Evolutionary conservation across 768 basidiomycete species (phyloP), one percentile per base, ranked within the genome.

Genomic region (Lyophyllum shimeji): DNA sequence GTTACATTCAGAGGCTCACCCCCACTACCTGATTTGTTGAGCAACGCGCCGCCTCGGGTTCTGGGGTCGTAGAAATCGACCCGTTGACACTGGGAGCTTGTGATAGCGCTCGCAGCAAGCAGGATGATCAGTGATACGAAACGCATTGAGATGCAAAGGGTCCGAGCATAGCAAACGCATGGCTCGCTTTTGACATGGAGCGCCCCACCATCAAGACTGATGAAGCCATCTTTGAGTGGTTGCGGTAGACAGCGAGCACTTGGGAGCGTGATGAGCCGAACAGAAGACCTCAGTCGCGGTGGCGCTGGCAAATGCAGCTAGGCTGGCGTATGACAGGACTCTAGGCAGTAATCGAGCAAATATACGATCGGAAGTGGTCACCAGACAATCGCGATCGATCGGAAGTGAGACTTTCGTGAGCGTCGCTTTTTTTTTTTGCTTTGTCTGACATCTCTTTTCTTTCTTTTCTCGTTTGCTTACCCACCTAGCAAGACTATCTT

Each of bases 1-100:
- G 78, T 74, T 60, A 66, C 68, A 43, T 67, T 66, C 33, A 66
- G 54, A 56, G 65, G 67, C 50, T 69, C 62, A 23, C 65, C 65
- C 12, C 60, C 62, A 20, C 59, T 62, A n/a, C 58, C 64, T 1
- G 68, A 69, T 52, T 48, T 54, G 33, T 69, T 63, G 20, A 69
- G 58, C 27, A 63, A 55, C 4, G 67, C 64, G 13, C 68, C 68
- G 4, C 65, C 65, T 5, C 12, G 37, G 8, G 11, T 21, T 33
- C 58, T 60, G 21, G 68, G 68, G 50, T 67, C 60, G 40, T 63
- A 62, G 49, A 61, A 66, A 23, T 64, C 61, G 8, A 67, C 58
- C 25, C 39, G 15, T 45, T 25, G 40, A 49, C 17, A 24, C 44
- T 34, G 37, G 44, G 50, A 24, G n/a, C 18, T 24, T 40, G 39